Evolutionary conservation across 306 rosid species (phyloP), one percentile per base, ranked within the genome.

Genomic region (Lathyrus oleraceus): DNA sequence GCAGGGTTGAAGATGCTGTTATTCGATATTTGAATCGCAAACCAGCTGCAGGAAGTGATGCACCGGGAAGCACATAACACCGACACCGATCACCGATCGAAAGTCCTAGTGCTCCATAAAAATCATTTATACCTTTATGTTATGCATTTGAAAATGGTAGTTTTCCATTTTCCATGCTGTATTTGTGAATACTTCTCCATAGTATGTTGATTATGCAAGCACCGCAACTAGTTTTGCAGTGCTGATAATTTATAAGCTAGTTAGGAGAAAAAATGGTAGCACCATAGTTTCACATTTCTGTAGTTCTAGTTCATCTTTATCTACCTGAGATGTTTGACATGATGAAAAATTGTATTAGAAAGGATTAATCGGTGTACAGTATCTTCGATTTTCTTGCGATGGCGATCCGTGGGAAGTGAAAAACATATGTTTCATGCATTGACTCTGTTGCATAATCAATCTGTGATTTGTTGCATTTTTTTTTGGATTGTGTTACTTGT

Each of bases 1-100:
- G 44, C 92, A 95, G 99, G 99, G 99, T 94, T 75, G 98, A 94
- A 84, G 98, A 94, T 83, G 97, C 98, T 38, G 95, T 95, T 70
- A 91, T 93, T 67, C 96, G 98, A 4, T 94, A 88, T 71, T 81
- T 94, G 78, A 95, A 95, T 78, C 96, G 96, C 75, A 91, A 89
- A 76, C 97, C 99, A 36, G 81, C 83, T 9, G 74, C 88, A 1
- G 97, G 93, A 72, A 79, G 86, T 47, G 97, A 95, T 58, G 96
- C 77, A 51, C 99, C 99, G 4, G 96, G 97, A 80, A 87, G 92
- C 83, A 86, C 85, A 32, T 91, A 83, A 90, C 25, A 48, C 59
- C 27, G 2, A 4, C 30, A 51, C 8, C 39, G 10, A 35, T 35
- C 30, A 51, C 8, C 39, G 10, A 35, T 35, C 9, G 8, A 45